A percentile compares a stretch with the other conserved stretches of the same genome.
These are phyloP conservation scores for Tetracladium marchalianum DNA, from an alignment of 495 filamentous ascomycete genomes.

Conservation along the genomic window DNA sequence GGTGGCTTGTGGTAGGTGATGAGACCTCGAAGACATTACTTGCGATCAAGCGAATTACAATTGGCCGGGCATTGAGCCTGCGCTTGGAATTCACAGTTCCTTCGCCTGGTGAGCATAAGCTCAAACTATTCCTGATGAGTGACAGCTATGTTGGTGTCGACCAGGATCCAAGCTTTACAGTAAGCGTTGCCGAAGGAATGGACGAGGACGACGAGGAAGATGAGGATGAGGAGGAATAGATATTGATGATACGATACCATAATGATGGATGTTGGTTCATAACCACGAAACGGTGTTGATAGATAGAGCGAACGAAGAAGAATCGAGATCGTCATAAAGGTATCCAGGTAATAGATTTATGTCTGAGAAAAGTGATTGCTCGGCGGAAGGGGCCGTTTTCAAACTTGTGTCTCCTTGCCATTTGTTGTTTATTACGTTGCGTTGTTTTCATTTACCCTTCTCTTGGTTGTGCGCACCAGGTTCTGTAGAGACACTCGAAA, in stretches of 20 bases:
- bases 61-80: slow-evolving; percentile 65
- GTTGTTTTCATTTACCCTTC: too few relatives aligned
- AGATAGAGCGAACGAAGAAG: slow-evolving; percentile 16
- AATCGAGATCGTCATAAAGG: slow-evolving; percentile 11
- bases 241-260: slow-evolving; percentile 3
- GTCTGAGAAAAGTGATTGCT: too few relatives aligned
- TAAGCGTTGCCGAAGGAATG: slow-evolving; percentile 84
- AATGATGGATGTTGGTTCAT: background rate
- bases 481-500: too few relatives aligned
- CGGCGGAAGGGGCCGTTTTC: too few relatives aligned
- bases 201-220: slow-evolving; percentile 84
- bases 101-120: slow-evolving; percentile 70
- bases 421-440: too few relatives aligned
- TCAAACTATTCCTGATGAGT: slow-evolving; percentile 92
- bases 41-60: slow-evolving; percentile 89
- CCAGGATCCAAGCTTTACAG: slow-evolving; percentile 82
- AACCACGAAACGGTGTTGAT: slow-evolving; percentile 11
- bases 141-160: slow-evolving; percentile 97
- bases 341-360: background rate
- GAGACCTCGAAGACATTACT: slow-evolving; percentile 77
- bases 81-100: slow-evolving; percentile 84
- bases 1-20: slow-evolving; percentile 93
- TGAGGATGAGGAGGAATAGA: slow-evolving; percentile 28
- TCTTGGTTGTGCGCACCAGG: too few relatives aligned
- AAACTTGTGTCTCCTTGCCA: too few relatives aligned